Percentiles rank a stretch among this genome's conserved stretches.
Conservation (phyloP, 495 filamentous ascomycete species). For the Tricharina praecox region DNA sequence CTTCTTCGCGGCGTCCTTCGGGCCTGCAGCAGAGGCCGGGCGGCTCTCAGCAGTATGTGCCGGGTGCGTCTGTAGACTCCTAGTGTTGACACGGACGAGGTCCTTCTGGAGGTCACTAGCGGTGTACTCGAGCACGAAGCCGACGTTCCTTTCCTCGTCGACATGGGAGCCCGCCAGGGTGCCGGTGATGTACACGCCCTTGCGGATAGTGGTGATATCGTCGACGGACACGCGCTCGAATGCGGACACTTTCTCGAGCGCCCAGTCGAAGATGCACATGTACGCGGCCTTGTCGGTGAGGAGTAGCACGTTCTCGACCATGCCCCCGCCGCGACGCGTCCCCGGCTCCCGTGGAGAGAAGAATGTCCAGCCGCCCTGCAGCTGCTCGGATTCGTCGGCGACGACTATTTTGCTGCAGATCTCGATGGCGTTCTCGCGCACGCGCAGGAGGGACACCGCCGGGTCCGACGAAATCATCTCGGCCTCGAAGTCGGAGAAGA, state of each 20-base stretch:
- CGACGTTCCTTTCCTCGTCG: conserved; percentile 65
- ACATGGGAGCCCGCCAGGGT: conserved; percentile 56
- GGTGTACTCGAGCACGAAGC: conserved; percentile 60
- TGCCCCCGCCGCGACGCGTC: conserved; percentile 45
- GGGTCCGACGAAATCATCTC: conserved; percentile 79
- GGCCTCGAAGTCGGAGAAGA: conserved; percentile 82
- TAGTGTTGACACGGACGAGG: conserved; percentile 62
- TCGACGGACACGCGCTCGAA: conserved; percentile 75
- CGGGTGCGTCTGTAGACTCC: conserved; percentile 32
- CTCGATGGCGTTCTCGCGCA: conserved; percentile 79
- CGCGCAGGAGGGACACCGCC: conserved; percentile 61
- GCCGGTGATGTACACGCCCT: conserved; percentile 78
- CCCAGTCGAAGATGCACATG: conserved; percentile 79
- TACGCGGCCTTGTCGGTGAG: conserved; percentile 75
- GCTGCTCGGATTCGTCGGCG: conserved; percentile 62
- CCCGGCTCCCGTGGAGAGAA: conserved; percentile 39
- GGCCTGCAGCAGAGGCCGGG: too few species aligned
- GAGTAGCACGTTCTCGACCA: conserved; percentile 72
- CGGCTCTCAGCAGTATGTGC: too few species aligned
- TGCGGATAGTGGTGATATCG: conserved; percentile 49
- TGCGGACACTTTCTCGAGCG: conserved; percentile 72
- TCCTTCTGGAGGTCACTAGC: conserved; percentile 40
- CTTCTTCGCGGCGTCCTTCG: too few species aligned
- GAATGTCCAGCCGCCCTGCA: conserved; percentile 72
- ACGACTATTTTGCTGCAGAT: conserved; percentile 68